These are phyloP conservation scores for Macadamia tetraphylla DNA, from an alignment of 164 flowering plant genomes.

Conservation along the genomic window DNA sequence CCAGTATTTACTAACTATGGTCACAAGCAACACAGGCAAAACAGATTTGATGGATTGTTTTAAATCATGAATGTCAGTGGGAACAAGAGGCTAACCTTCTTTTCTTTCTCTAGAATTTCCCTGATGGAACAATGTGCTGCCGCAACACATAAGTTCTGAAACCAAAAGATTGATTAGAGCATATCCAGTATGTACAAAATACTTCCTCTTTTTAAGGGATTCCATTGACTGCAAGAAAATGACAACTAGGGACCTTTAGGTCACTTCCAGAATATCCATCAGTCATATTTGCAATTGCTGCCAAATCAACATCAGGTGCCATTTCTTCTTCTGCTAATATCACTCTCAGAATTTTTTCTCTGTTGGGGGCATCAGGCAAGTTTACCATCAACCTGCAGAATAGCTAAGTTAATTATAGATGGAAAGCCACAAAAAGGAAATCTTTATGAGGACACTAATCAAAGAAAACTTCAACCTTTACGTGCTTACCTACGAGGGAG, in stretches of 20 bases:
- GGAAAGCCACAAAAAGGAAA: not conserved
- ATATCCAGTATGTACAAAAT: not conserved
- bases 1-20: no score
- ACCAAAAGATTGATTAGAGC: conserved; percentile 12
- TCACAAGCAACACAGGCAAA: not conserved
- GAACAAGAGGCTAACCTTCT: conserved; percentile 40
- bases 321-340: conserved; percentile 84
- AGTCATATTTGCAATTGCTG: conserved; percentile 75
- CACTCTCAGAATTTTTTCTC: conserved; percentile 76
- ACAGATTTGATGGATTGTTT: no score
- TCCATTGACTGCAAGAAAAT: not conserved
- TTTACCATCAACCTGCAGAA: conserved; percentile 85
- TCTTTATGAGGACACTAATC: not conserved
- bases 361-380: conserved; percentile 82
- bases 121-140: conserved; percentile 76
- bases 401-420: conserved; percentile 9
- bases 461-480: not conserved
- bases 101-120: conserved; percentile 72
- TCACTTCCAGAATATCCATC: conserved; percentile 99
- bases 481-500: conserved; percentile 75
- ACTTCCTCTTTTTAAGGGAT: not conserved
- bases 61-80: not conserved
- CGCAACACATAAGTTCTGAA: conserved; percentile 74
- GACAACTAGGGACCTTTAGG: conserved; percentile 53
- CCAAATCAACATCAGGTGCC: conserved; percentile 68